These are phyloP conservation scores for Danielia reshetovae DNA, from an alignment of 805 yeast genomes.

Conservation along the genomic window DNA sequence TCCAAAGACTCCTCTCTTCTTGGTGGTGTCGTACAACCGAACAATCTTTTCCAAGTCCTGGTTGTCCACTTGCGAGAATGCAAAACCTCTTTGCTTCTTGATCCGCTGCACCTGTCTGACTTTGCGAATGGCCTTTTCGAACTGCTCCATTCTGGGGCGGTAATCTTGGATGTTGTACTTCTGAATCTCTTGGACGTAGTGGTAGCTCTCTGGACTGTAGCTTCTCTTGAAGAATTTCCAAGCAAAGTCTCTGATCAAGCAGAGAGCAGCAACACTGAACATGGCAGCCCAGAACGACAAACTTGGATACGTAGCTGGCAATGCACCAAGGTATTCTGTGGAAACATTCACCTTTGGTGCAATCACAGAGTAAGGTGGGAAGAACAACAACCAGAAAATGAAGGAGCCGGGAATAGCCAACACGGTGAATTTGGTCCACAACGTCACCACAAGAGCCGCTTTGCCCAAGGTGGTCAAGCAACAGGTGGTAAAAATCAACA, in stretches of 20 bases:
- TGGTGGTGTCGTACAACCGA: constrained; percentile 92
- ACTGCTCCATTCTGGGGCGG: constrained; percentile 94
- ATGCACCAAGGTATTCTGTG: constrained; percentile 76
- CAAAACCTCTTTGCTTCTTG: constrained; percentile 98
- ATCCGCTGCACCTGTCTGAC: constrained; percentile 98
- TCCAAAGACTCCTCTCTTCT: constrained; percentile 72
- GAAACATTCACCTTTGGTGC: constrained; percentile 86
- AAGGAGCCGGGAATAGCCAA: constrained; percentile 95
- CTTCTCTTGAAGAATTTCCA: constrained; percentile 95
- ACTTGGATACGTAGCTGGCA: constrained; percentile 71
- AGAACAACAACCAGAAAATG: constrained; percentile 73
- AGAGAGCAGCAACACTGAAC: constrained; percentile 69
- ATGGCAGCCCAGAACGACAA: constrained; percentile 79
- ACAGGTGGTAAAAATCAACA: constrained; percentile 82
- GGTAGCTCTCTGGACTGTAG: constrained; percentile 89
- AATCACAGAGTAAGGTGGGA: constrained; percentile 80
- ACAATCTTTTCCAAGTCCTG: constrained; percentile 91
- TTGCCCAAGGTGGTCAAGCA: constrained; percentile 87
- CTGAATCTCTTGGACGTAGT: constrained; percentile 94
- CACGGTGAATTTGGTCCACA: constrained; percentile 93
- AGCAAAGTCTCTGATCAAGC: constrained; percentile 80
- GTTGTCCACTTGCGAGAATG: constrained; percentile 87
- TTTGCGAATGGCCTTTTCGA: constrained; percentile 94
- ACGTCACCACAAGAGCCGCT: constrained; percentile 86
- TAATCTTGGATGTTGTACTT: constrained; percentile 90